These are phyloP conservation scores for Corynespora cassiicola DNA, from an alignment of 2,329 filamentous ascomycete genomes.

Conservation along the genomic window DNA sequence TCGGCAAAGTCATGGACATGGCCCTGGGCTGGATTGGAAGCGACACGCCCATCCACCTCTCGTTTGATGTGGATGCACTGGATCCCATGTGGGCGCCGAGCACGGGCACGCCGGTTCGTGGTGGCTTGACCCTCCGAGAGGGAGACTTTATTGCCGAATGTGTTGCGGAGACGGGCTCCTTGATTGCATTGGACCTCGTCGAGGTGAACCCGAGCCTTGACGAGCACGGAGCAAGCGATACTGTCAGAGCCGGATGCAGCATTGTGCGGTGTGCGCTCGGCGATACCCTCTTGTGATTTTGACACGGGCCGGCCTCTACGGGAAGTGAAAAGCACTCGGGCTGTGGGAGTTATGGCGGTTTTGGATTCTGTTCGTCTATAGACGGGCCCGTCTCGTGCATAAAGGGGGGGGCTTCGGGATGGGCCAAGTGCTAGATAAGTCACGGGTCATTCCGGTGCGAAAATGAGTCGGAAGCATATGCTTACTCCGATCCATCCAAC, in stretches of 20 bases:
- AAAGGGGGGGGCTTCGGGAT: too few relatives aligned
- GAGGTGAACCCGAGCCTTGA: slow-evolving; percentile 60
- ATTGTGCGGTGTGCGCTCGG: slow-evolving; percentile 90
- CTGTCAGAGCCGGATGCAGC: slow-evolving; percentile 87
- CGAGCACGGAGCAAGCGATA: slow-evolving; percentile 75
- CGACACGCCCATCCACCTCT: slow-evolving; percentile 96
- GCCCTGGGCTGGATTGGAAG: slow-evolving; percentile 93
- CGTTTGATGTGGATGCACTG: slow-evolving; percentile 95
- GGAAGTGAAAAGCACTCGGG: too few relatives aligned
- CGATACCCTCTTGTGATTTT: slow-evolving; percentile 78
- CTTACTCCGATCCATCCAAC: too few relatives aligned
- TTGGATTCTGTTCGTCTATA: too few relatives aligned
- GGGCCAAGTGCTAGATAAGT: slow-evolving; percentile 3
- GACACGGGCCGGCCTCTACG: too few relatives aligned
- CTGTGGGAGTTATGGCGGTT: too few relatives aligned
- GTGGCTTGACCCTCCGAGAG: slow-evolving; percentile 90
- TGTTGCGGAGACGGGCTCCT: slow-evolving; percentile 62
- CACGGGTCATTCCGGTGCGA: slow-evolving; percentile 2
- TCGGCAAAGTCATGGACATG: slow-evolving; percentile 97
- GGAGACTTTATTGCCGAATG: slow-evolving; percentile 93
- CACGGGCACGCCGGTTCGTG: slow-evolving; percentile 92
- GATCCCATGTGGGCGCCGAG: slow-evolving; percentile 96
- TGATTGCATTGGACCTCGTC: slow-evolving; percentile 65
- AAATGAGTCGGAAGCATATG: slow-evolving; percentile 11
- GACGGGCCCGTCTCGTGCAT: background rate